These are phyloP conservation scores for Cladochytrium replicatum DNA, from an alignment of 192 early-diverging fungal species.

Conservation along the genomic window DNA sequence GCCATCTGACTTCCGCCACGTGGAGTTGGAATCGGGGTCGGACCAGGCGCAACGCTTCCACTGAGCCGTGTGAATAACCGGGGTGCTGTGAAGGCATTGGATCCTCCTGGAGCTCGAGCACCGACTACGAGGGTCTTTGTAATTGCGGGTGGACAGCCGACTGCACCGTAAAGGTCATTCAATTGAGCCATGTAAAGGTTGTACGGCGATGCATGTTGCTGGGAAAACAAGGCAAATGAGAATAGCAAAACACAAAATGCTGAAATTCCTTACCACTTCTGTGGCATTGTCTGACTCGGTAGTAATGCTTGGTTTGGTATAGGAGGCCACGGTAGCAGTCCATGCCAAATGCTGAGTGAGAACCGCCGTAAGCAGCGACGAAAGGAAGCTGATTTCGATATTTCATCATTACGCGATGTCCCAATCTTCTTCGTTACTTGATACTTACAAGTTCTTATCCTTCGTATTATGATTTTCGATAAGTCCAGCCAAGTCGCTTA, in stretches of 20 bases:
- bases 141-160: constrained; percentile 2
- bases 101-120: no score
- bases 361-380: constrained; percentile 7
- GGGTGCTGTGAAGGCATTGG: no score
- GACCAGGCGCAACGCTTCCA: no score
- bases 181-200: constrained; percentile 19
- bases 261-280: not conserved
- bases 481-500: constrained; percentile 2
- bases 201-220: constrained; percentile 5
- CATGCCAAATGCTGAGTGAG: constrained; percentile 15
- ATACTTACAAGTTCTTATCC: constrained; percentile 5
- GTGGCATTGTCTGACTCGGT: not conserved
- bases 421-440: no score
- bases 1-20: no score
- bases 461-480: not conserved
- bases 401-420: no score
- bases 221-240: no score
- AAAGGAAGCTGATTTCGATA: constrained; percentile 18
- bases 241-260: not conserved
- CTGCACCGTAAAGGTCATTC: constrained; percentile 15
- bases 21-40: no score
- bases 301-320: constrained; percentile 3
- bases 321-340: constrained; percentile 14
- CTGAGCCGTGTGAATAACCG: no score
- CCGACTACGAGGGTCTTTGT: constrained; percentile 11